Percentiles rank a stretch among this genome's conserved stretches.
Evolutionary conservation across 495 filamentous ascomycete genomes (phyloP).

Genomic region (Trichoderma gamsii): DNA sequence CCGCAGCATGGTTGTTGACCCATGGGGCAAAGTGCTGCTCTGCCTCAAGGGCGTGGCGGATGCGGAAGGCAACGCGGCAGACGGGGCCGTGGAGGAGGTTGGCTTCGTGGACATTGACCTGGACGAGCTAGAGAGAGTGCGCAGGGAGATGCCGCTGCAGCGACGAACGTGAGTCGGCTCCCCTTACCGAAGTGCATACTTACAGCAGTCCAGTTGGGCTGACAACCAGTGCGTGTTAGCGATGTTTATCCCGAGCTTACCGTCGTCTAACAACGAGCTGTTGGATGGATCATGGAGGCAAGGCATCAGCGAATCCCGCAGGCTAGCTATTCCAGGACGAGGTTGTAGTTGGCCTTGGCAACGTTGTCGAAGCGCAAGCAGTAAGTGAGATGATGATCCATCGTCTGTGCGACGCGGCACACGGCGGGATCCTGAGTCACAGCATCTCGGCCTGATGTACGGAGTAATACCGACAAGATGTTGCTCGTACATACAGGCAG

Average conservation of each 20-base stretch:
- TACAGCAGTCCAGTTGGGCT: not conserved
- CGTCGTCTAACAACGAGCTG: not conserved
- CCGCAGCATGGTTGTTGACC: slow-evolving; percentile 78
- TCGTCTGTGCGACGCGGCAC: not conserved
- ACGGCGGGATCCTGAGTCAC: not conserved
- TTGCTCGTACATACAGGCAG: not conserved
- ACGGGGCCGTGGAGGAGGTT: slow-evolving; percentile 32
- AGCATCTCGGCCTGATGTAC: not conserved
- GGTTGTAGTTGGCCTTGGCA: not conserved
- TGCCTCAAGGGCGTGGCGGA: slow-evolving; percentile 51
- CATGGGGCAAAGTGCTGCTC: slow-evolving; percentile 75
- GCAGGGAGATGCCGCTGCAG: slow-evolving; percentile 58
- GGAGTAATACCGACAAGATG: not conserved
- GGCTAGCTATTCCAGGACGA: not conserved
- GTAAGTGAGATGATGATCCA: not conserved
- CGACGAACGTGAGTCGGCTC: slow-evolving; percentile 41
- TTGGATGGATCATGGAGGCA: not conserved
- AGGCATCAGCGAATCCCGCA: not conserved
- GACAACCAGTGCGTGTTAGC: slow-evolving; percentile 1
- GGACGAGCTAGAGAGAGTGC: slow-evolving; percentile 39
- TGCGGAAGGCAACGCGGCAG: slow-evolving; percentile 40
- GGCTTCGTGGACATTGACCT: slow-evolving; percentile 45
- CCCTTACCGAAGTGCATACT: not conserved
- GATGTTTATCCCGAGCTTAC: slow-evolving; percentile 11
- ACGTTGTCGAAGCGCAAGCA: not conserved